Percentiles rank a stretch among this genome's conserved stretches.
Conservation (phyloP, 2,329 filamentous ascomycete genomes). For the Epichloe typhina region DNA sequence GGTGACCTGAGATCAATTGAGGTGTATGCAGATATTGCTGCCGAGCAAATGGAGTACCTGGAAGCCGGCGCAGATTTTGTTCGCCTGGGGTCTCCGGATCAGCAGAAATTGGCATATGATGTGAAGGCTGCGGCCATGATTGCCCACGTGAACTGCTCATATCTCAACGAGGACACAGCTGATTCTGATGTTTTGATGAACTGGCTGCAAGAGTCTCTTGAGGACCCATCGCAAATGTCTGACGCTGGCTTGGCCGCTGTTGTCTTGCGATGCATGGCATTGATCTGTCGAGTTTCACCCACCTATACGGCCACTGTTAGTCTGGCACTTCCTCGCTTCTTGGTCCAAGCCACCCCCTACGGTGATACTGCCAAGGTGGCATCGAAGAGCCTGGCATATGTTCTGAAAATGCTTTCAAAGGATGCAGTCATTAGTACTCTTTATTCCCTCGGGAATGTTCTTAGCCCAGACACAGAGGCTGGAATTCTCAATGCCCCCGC, state of each 20-base stretch:
- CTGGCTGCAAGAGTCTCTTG: conserved; percentile 76
- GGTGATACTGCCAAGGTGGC: conserved; percentile 60
- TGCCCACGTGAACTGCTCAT: conserved; percentile 72
- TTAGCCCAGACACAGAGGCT: conserved; percentile 57
- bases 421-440: conserved; percentile 90
- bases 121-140: conserved; percentile 75
- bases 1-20: conserved; percentile 44
- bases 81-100: conserved; percentile 63
- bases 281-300: conserved; percentile 65
- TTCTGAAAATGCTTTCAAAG: conserved; percentile 71
- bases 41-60: conserved; percentile 72
- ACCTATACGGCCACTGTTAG: conserved; percentile 63
- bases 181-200: conserved; percentile 66
- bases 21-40: conserved; percentile 56
- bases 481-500: conserved; percentile 37
- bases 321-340: conserved; percentile 69
- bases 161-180: conserved; percentile 69
- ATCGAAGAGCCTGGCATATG: conserved; percentile 70
- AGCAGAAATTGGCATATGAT: conserved; percentile 74
- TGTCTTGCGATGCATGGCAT: conserved; percentile 67
- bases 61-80: conserved; percentile 87
- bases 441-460: conserved; percentile 90
- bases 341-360: conserved; percentile 69
- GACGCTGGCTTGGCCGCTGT: conserved; percentile 65
- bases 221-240: conserved; percentile 69